phyloP scores from a whole-genome alignment of 257 asterid species.

The Parsonsia alboflavescens region DNA sequence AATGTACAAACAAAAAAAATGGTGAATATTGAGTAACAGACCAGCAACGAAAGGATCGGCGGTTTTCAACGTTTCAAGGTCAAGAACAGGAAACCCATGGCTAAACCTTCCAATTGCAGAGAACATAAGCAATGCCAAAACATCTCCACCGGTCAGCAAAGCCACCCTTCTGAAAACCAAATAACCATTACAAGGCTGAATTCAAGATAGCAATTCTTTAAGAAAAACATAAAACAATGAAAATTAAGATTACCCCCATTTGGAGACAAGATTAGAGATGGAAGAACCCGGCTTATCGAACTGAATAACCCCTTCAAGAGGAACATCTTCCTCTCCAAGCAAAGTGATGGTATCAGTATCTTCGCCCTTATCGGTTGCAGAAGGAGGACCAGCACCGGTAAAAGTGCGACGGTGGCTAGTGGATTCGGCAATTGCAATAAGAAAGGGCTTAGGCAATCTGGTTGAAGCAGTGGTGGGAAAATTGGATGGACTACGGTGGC shows the following conservation, averaged over 20 bases:
- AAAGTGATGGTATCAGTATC: conserved; percentile 36
- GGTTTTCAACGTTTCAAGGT: conserved; percentile 61
- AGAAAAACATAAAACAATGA: not conserved
- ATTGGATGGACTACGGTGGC: conserved; percentile 36
- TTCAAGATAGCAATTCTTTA: not conserved
- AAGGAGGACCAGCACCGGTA: conserved; percentile 30
- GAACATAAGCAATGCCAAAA: conserved; percentile 63
- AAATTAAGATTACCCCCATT: conserved; percentile 55
- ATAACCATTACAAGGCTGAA: not conserved
- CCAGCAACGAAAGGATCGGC: conserved; percentile 95
- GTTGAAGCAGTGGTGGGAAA: conserved; percentile 26
- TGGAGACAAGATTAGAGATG: conserved; percentile 28
- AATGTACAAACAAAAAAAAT: not conserved
- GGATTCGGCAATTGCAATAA: conserved; percentile 37
- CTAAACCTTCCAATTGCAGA: conserved; percentile 84
- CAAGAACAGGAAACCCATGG: conserved; percentile 75
- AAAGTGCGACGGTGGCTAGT: conserved; percentile 22
- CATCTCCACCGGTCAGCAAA: conserved; percentile 84
- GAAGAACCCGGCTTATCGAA: conserved; percentile 59
- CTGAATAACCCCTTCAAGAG: conserved; percentile 85
- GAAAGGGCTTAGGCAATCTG: conserved; percentile 33
- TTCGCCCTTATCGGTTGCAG: conserved; percentile 27
- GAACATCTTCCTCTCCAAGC: conserved; percentile 49
- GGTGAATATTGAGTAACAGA: conserved; percentile 7
- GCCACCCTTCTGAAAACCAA: conserved; percentile 55